Evolutionary conservation across 139 green algal species (phyloP).

Genomic region (Volvox africanus): DNA sequence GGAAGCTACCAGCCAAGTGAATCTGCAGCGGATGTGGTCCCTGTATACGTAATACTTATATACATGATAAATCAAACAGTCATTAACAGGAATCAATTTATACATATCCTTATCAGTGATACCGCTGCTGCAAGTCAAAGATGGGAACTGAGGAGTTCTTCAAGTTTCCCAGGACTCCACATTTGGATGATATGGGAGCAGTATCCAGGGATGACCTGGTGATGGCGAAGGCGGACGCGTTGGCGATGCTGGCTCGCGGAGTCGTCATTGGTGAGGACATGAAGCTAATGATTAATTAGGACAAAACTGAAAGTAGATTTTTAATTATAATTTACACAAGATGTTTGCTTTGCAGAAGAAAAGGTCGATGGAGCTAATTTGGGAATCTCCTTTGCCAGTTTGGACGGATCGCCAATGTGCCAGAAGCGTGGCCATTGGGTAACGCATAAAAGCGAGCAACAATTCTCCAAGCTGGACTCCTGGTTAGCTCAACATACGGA

Average conservation of each 20-base stretch:
- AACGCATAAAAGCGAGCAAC: conserved; percentile 29
- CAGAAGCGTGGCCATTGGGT: conserved; percentile 58
- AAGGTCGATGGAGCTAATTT: conserved; percentile 56
- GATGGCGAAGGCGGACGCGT: background rate
- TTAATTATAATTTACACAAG: background rate
- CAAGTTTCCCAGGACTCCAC: conserved; percentile 49
- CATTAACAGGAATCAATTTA: no score
- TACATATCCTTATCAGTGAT: no score
- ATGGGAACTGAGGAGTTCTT: background rate
- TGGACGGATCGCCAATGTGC: background rate
- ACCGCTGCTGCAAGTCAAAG: no score
- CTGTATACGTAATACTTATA: no score
- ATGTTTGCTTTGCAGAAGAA: conserved; percentile 40
- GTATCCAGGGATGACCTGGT: conserved; percentile 48
- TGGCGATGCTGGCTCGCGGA: background rate
- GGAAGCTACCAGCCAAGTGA: no score
- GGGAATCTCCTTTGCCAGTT: conserved; percentile 30
- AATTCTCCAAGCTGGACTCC: conserved; percentile 47
- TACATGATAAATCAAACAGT: no score
- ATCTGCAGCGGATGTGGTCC: no score
- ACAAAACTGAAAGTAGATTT: background rate
- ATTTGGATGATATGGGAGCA: conserved; percentile 37
- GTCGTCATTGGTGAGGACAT: background rate
- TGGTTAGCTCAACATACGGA: conserved; percentile 14
- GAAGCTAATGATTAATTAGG: background rate